Evolutionary conservation across 31 red algal genomes (phyloP).

Genomic region (Odonthalia washingtoniensis): DNA sequence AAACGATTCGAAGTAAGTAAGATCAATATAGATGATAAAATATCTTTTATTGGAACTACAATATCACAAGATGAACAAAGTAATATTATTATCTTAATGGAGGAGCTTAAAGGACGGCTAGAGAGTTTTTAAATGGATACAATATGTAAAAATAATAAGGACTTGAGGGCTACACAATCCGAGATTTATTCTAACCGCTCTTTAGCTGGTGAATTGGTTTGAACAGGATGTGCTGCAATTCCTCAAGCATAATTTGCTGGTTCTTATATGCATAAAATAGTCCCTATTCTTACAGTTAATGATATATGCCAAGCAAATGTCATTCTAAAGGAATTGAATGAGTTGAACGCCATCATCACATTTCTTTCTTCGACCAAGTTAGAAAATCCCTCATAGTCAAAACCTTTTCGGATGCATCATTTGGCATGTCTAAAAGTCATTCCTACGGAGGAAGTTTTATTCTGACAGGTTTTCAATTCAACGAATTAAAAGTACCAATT

Average conservation of each 20-base stretch:
- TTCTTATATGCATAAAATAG: conserved; percentile 13
- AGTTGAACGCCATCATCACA: neutral
- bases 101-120: conserved; percentile 7
- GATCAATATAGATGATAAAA: neutral
- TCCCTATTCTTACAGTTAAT: neutral
- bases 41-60: conserved; percentile 23
- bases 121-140: neutral
- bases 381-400: neutral
- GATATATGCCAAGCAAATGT: neutral
- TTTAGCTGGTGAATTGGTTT: neutral
- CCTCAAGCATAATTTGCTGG: conserved; percentile 5
- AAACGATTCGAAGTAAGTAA: conserved; percentile 26
- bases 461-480: neutral
- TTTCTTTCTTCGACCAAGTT: neutral
- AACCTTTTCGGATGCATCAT: conserved; percentile 16
- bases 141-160: neutral
- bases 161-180: neutral
- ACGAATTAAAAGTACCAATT: neutral
- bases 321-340: neutral
- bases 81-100: conserved; percentile 29
- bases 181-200: neutral
- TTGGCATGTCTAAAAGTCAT: neutral
- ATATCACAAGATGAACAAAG: neutral
- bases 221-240: neutral
- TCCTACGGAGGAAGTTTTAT: neutral